phyloP scores from a whole-genome alignment of 1,284 basidiomycete genomes.

The Pterula multifida region DNA sequence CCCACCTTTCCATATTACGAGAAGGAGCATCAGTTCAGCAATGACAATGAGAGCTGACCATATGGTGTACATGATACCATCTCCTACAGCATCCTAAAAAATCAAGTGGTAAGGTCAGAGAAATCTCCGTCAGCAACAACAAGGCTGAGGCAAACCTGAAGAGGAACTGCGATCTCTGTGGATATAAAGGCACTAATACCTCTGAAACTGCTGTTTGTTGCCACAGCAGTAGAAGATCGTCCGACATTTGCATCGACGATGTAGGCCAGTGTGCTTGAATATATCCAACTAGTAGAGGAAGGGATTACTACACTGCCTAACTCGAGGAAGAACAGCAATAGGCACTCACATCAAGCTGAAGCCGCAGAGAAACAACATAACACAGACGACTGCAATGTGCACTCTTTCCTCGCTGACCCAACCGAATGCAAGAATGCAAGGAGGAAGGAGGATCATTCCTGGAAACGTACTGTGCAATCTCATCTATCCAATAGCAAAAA shows the following conservation, averaged over 20 bases:
- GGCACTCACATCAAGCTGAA: conserved; percentile 55
- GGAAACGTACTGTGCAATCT: conserved; percentile 52
- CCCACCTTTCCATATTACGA: conserved; percentile 19
- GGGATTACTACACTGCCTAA: conserved; percentile 6
- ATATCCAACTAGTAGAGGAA: conserved; percentile 41
- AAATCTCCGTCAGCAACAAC: neutral
- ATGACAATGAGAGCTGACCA: conserved; percentile 41
- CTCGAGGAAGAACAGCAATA: conserved; percentile 6
- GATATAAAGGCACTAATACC: conserved; percentile 61
- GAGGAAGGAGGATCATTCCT: conserved; percentile 43
- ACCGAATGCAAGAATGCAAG: conserved; percentile 55
- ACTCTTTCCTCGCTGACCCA: conserved; percentile 63
- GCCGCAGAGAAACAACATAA: conserved; percentile 53
- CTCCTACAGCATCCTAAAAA: conserved; percentile 36
- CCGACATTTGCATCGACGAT: conserved; percentile 71
- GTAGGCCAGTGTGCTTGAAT: conserved; percentile 62
- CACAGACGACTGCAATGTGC: conserved; percentile 50
- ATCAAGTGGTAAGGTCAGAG: neutral
- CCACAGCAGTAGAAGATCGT: conserved; percentile 57
- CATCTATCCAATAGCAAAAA: conserved; percentile 36
- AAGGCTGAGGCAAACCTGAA: conserved; percentile 34
- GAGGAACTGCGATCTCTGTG: conserved; percentile 54
- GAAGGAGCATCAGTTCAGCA: conserved; percentile 26
- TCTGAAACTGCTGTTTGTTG: conserved; percentile 60
- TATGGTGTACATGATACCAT: conserved; percentile 50